Evolutionary conservation across 129 eudicot species (phyloP), one percentile per base, ranked within the genome.

Genomic region (Silybum marianum): DNA sequence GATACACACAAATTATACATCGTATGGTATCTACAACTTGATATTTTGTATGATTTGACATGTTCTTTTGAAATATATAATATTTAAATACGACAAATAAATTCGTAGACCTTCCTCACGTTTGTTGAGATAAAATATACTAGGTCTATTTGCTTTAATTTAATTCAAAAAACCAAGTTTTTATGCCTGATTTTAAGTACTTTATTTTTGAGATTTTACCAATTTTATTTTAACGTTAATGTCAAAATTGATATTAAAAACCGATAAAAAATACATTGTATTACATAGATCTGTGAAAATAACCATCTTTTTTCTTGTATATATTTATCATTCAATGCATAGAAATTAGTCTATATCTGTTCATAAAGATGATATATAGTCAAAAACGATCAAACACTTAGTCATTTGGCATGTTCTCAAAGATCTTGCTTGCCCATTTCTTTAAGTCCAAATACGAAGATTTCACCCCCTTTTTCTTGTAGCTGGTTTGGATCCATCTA

Each of bases 381-480:
- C 80, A 81, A 81, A 81, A 16, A 28, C 12, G 2, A 65, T 19
- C 13, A 19, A 48, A 74, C 71, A 46, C 28, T 73, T 66, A 75
- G 85, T 82, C 76, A 82, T 68, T 72, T 75, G 81, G 85, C 85
- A 75, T 75, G 72, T 76, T 82, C 76, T 68, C 25, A 68, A 51
- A 46, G 42, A 78, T 81, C 79, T 73, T 67, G 74, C 69, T 69
- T 71, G 44, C 34, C 28, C 72, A 10, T 65, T 26, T 76, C 13
- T 58, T 82, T 54, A 76, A 75, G 71, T 36, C 44, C 23, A 21
- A 82, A 70, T 75, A 69, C 23, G 12, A 23, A 76, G 32, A 77
- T 54, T 77, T 83, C 73, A 82, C 85, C 78, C 26, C 30, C 19
- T 65, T n/a, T 76, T 76, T 18, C 22, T 21, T 26, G 0, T 71